Evolutionary conservation across 768 basidiomycete species (phyloP).

Genomic region (Podaxis sp.): DNA sequence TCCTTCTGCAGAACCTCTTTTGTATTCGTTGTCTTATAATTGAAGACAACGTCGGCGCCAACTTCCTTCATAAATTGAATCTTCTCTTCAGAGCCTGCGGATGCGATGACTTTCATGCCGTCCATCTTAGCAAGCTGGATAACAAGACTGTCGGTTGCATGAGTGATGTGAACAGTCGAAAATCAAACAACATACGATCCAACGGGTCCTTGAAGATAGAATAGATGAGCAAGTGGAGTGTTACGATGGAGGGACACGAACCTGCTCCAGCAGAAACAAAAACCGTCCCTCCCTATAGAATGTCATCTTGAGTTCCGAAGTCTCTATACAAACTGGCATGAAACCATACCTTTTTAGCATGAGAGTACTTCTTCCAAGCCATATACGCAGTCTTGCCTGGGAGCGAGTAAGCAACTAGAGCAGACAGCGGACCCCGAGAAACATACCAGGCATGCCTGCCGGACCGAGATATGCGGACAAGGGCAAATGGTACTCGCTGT

Average conservation of each 20-base stretch:
- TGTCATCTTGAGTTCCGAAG: background rate
- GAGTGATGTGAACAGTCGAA: background rate
- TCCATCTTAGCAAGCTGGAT: constrained; percentile 39
- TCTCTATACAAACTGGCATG: background rate
- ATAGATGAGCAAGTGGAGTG: background rate
- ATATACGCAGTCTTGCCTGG: constrained; percentile 31
- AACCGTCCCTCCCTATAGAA: constrained; percentile 23
- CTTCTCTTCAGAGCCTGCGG: constrained; percentile 63
- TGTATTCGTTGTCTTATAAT: constrained; percentile 56
- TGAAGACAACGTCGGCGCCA: constrained; percentile 61
- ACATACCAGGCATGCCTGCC: constrained; percentile 30
- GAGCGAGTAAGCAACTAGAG: background rate
- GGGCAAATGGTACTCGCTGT: constrained; percentile 39
- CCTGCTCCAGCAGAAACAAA: constrained; percentile 30
- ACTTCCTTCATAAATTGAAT: constrained; percentile 50
- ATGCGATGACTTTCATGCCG: constrained; percentile 57
- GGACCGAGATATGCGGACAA: constrained; percentile 41
- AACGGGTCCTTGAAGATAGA: constrained; percentile 19
- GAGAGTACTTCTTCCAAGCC: constrained; percentile 29
- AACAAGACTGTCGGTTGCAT: constrained; percentile 23
- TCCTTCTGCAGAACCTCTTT: constrained; percentile 45
- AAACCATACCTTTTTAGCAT: constrained; percentile 31
- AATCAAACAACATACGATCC: constrained; percentile 24
- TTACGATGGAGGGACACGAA: background rate
- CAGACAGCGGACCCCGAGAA: background rate